These are phyloP conservation scores for Olyra latifolia DNA, from an alignment of 176 grass and related monocot species.

Conservation along the genomic window DNA sequence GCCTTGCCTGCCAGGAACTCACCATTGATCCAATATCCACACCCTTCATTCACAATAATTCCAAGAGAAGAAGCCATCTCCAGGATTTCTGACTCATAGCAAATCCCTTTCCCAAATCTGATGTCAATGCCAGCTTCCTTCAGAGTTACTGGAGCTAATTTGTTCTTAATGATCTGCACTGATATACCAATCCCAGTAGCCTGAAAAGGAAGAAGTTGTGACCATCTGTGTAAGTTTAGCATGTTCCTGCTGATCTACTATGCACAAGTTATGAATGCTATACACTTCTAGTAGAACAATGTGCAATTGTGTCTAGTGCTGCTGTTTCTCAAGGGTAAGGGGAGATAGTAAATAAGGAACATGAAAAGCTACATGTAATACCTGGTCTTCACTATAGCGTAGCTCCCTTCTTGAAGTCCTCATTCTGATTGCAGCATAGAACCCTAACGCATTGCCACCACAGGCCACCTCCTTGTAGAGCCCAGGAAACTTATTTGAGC, in stretches of 20 bases:
- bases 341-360: not conserved
- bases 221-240: not conserved
- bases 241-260: not conserved
- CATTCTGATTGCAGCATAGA: constrained; percentile 93
- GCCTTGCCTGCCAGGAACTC: constrained; percentile 41
- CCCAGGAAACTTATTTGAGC: constrained; percentile 27
- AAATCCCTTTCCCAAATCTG: constrained; percentile 77
- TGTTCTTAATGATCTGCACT: constrained; percentile 86
- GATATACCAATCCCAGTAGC: constrained; percentile 72
- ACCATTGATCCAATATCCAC: constrained; percentile 82
- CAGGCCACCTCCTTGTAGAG: constrained; percentile 69
- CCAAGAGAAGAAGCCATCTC: constrained; percentile 65
- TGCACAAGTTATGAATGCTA: not conserved
- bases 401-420: constrained; percentile 83
- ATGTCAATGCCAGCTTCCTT: constrained; percentile 78
- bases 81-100: constrained; percentile 71
- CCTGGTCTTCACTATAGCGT: constrained; percentile 59
- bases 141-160: constrained; percentile 67
- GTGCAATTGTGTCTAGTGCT: not conserved
- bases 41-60: constrained; percentile 59
- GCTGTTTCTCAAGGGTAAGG: not conserved
- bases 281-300: not conserved
- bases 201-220: constrained; percentile 33
- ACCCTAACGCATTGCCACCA: constrained; percentile 78
- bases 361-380: constrained; percentile 12